These are phyloP conservation scores for Rhodotorula paludigena DNA, from an alignment of 768 basidiomycete genomes.

Conservation along the genomic window DNA sequence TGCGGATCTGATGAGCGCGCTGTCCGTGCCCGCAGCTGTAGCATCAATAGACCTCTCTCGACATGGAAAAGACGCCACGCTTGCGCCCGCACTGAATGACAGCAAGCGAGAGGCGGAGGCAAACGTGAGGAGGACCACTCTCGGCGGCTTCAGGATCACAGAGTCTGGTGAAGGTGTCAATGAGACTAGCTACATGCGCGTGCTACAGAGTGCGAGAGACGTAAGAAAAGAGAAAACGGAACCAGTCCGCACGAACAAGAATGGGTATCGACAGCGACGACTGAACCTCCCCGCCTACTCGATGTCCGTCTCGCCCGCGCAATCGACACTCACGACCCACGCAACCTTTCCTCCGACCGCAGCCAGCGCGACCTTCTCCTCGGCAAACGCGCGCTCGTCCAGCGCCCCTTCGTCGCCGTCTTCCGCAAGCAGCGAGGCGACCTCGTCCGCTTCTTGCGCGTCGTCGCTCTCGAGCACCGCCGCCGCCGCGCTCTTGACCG, in stretches of 20 bases:
- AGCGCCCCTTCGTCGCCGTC: background rate
- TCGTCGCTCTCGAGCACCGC: background rate
- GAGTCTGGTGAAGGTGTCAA: too few relatives aligned
- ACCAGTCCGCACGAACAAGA: background rate
- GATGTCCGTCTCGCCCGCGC: conserved; percentile 7
- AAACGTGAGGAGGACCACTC: too few relatives aligned
- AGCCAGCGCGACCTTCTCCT: background rate
- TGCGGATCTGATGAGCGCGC: conserved; percentile 7
- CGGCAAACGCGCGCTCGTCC: background rate
- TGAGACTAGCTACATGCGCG: too few relatives aligned
- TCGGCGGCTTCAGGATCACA: too few relatives aligned
- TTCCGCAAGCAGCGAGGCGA: background rate
- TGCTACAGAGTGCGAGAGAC: too few relatives aligned
- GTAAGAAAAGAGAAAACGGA: background rate
- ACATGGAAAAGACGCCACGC: too few relatives aligned
- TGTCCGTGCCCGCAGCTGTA: too few relatives aligned
- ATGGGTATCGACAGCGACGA: too few relatives aligned
- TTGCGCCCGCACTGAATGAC: too few relatives aligned
- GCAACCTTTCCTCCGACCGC: background rate
- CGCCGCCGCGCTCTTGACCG: too few relatives aligned
- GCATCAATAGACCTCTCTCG: too few relatives aligned
- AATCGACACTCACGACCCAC: conserved; percentile 25
- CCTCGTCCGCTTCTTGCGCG: background rate
- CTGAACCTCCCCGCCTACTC: background rate
- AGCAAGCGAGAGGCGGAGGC: too few relatives aligned